Percentiles rank a stretch among this genome's conserved stretches.
phyloP scores from a whole-genome alignment of 305 asterid species.

The Solanum hybrid region DNA sequence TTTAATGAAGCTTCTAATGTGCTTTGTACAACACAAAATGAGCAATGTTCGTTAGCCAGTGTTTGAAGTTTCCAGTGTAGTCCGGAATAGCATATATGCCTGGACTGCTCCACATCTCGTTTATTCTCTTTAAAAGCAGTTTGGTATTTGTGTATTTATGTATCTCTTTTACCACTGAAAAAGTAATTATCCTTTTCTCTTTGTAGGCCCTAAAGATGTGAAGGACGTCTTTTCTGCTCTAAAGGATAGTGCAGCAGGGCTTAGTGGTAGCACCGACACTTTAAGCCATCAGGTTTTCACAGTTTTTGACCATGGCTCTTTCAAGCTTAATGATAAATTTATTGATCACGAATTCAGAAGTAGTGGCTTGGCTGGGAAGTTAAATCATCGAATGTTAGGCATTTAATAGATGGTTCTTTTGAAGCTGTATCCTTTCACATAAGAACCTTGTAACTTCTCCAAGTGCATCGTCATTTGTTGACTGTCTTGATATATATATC shows the following conservation, averaged over 20 bases:
- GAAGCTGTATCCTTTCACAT: background rate
- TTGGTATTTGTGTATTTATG: background rate
- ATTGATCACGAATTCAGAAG: background rate
- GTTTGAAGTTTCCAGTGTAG: background rate
- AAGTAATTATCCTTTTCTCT: constrained; percentile 17
- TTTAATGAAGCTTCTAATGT: background rate
- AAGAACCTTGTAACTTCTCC: constrained; percentile 1
- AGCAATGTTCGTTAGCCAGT: background rate
- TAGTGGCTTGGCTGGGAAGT: background rate
- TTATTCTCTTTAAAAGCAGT: background rate
- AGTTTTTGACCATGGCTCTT: constrained; percentile 2
- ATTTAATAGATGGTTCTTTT: background rate
- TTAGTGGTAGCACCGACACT: constrained; percentile 35
- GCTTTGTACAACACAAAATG: background rate
- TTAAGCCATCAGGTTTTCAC: constrained; percentile 63
- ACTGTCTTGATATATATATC: background rate
- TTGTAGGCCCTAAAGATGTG: constrained; percentile 75
- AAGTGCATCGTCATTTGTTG: background rate
- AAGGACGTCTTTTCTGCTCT: constrained; percentile 58
- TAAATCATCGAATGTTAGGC: background rate
- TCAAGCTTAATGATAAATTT: background rate
- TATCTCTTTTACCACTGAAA: background rate
- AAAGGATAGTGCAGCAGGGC: constrained; percentile 57
- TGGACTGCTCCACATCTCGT: background rate
- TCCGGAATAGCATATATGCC: background rate